Evolutionary conservation across 2,329 filamentous ascomycete species (phyloP).

Genomic region (Magnaporthiopsis rhizophila): DNA sequence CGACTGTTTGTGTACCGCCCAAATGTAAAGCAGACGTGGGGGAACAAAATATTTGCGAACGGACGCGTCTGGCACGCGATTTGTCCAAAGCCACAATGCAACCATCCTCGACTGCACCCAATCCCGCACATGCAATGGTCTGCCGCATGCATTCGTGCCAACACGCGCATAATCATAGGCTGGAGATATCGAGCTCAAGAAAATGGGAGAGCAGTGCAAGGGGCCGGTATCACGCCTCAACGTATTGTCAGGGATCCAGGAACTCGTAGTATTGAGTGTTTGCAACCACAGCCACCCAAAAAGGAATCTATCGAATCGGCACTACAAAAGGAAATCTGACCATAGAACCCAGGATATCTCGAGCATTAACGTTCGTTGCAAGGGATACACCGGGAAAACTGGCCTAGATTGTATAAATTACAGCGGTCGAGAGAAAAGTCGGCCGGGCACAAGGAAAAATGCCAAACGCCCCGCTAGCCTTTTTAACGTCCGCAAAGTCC

Average conservation of each 20-base stretch:
- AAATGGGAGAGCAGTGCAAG: too few species aligned
- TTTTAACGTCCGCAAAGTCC: constrained; percentile 1
- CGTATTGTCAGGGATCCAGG: neutral
- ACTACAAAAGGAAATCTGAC: constrained; percentile 23
- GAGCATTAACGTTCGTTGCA: constrained; percentile 26
- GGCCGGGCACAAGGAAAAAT: constrained; percentile 35
- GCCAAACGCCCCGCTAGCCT: constrained; percentile 25
- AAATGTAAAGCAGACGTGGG: neutral
- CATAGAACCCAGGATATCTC: constrained; percentile 16
- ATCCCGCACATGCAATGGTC: too few species aligned
- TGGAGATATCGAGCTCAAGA: too few species aligned
- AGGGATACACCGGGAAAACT: constrained; percentile 40
- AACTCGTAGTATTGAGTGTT: constrained; percentile 10
- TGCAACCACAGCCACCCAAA: constrained; percentile 3
- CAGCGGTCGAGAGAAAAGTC: constrained; percentile 44
- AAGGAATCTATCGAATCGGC: constrained; percentile 29
- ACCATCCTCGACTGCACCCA: neutral
- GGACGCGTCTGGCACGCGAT: neutral
- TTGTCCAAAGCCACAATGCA: neutral
- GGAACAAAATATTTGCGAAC: neutral
- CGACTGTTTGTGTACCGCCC: too few species aligned
- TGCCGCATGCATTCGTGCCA: too few species aligned
- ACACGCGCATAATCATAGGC: too few species aligned
- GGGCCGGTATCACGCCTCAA: too few species aligned
- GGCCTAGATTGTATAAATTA: constrained; percentile 54